Percentiles rank a stretch among this genome's conserved stretches.
These are phyloP conservation scores for Pulicaria dysenterica DNA, from an alignment of 129 eudicot genomes.

Conservation along the genomic window DNA sequence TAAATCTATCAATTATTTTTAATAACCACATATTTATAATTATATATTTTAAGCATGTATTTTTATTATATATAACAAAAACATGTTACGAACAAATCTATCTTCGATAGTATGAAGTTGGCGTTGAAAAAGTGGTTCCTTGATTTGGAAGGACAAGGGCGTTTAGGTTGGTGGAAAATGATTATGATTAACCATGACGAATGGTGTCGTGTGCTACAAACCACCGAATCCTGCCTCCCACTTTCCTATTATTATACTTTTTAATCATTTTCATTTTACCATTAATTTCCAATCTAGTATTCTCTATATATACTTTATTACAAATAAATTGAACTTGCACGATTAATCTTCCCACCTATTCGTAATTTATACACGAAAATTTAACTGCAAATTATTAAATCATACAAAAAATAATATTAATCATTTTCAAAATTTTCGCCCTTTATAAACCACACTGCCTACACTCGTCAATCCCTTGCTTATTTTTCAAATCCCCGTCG, in stretches of 20 bases:
- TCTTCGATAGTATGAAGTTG: not conserved
- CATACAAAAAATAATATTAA: not conserved
- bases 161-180: constrained; percentile 11
- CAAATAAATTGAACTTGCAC: too few species aligned
- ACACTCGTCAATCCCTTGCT: constrained; percentile 1
- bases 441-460: constrained; percentile 9
- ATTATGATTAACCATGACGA: constrained; percentile 17
- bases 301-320: not conserved
- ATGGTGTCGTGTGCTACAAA: constrained; percentile 25
- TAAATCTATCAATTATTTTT: too few species aligned
- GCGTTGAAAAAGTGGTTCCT: too few species aligned
- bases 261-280: not conserved
- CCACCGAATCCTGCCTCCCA: constrained; percentile 30
- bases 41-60: too few species aligned
- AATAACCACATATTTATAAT: too few species aligned
- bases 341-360: not conserved
- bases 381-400: not conserved
- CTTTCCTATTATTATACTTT: not conserved
- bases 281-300: not conserved
- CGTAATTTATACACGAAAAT: too few species aligned
- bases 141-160: not conserved
- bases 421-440: not conserved
- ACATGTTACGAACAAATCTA: not conserved
- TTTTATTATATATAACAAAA: too few species aligned
- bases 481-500: constrained; percentile 13